These are phyloP conservation scores for Fragosphaeria purpurea DNA, from an alignment of 2,329 filamentous ascomycete species.

Conservation along the genomic window DNA sequence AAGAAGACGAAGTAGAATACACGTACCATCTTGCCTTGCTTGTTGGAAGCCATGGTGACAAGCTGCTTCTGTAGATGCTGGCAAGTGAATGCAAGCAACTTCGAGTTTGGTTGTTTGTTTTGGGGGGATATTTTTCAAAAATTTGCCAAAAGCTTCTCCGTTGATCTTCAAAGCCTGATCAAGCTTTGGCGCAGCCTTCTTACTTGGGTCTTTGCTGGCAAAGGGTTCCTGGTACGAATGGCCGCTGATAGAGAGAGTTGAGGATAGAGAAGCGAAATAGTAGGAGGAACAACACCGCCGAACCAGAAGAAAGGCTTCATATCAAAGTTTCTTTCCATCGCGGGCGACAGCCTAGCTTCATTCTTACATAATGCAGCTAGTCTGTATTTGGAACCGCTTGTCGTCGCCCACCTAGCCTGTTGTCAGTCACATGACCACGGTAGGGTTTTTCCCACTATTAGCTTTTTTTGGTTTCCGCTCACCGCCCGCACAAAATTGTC, in stretches of 20 bases:
- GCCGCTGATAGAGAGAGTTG: conserved; percentile 1
- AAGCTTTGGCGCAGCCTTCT: conserved; percentile 9
- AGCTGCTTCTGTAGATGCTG: background rate
- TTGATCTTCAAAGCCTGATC: conserved; percentile 7
- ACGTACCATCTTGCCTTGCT: conserved; percentile 99
- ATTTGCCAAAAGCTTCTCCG: conserved; percentile 7
- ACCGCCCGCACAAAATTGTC: conserved; percentile 9
- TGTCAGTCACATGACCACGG: conserved; percentile 5
- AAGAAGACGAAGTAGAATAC: conserved; percentile 1
- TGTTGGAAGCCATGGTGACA: conserved; percentile 60
- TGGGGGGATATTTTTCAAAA: conserved; percentile 3
- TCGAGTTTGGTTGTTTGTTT: background rate
- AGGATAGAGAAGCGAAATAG: background rate
- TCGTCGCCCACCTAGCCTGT: conserved; percentile 9
- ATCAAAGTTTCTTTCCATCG: no score
- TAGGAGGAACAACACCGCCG: no score
- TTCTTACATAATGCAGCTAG: no score
- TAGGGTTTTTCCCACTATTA: background rate
- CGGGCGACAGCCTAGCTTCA: no score
- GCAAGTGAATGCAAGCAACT: background rate
- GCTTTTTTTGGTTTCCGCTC: conserved; percentile 4
- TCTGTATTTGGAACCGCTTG: background rate
- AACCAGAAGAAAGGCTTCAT: no score
- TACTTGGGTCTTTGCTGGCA: background rate
- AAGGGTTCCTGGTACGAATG: background rate